Conservation (phyloP, 1,139 yeast species). For the Suhomyces ambrosiae region DNA sequence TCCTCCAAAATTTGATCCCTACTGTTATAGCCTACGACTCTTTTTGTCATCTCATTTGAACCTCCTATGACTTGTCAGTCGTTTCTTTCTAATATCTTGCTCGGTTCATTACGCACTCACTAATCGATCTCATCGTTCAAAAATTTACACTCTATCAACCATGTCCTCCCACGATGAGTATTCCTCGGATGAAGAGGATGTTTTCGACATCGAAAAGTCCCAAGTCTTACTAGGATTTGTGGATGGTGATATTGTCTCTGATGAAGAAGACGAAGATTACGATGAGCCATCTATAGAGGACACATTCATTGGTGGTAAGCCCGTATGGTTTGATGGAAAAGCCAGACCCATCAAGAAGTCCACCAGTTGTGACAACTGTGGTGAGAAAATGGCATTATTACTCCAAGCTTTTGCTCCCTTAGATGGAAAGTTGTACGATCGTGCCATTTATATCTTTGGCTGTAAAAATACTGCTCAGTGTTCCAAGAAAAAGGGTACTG, state of each 20-base stretch:
- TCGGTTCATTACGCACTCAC: too few species aligned
- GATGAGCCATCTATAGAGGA: conserved; percentile 62
- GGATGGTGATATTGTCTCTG: conserved; percentile 46
- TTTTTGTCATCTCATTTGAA: too few species aligned
- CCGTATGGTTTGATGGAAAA: conserved; percentile 55
- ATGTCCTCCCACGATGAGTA: conserved; percentile 42
- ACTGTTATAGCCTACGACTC: too few species aligned
- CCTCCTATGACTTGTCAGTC: too few species aligned
- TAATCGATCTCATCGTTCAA: not conserved
- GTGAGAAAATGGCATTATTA: conserved; percentile 60
- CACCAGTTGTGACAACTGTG: conserved; percentile 67
- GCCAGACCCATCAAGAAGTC: conserved; percentile 57
- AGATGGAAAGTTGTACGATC: conserved; percentile 70
- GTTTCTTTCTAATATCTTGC: too few species aligned
- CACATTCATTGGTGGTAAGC: conserved; percentile 79
- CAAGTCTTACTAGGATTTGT: conserved; percentile 62
- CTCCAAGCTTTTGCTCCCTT: conserved; percentile 82
- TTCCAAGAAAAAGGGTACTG: conserved; percentile 65
- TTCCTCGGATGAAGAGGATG: conserved; percentile 47
- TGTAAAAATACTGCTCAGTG: conserved; percentile 64
- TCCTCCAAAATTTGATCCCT: too few species aligned
- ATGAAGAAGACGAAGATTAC: conserved; percentile 12
- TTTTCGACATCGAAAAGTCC: conserved; percentile 25
- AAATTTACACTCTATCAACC: conserved; percentile 11
- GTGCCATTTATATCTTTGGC: conserved; percentile 77